Percentiles rank a stretch among this genome's conserved stretches.
These are phyloP conservation scores for Bombardia bombarda DNA, from an alignment of 495 filamentous ascomycete genomes.

Conservation along the genomic window DNA sequence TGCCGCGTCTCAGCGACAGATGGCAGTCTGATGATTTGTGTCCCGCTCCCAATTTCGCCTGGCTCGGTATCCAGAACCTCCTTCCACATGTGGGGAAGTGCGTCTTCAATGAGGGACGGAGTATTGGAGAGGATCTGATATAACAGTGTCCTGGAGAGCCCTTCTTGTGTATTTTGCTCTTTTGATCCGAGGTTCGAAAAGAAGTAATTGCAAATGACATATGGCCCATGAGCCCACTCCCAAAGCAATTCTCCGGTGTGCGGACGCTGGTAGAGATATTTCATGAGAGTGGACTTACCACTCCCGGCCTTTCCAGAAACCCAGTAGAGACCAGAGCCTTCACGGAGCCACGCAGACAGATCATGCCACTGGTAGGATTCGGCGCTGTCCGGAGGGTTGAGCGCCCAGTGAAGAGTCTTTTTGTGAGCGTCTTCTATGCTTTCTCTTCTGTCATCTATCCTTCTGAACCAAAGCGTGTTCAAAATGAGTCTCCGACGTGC, in stretches of 20 bases:
- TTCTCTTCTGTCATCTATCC: neutral
- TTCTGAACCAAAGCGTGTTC: neutral
- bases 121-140: slow-evolving; percentile 23
- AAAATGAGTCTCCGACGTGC: neutral
- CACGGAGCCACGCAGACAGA: neutral
- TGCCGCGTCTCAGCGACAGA: neutral
- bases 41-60: neutral
- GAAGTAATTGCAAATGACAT: slow-evolving; percentile 16
- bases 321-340: slow-evolving; percentile 16
- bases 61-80: neutral
- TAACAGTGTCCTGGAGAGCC: slow-evolving; percentile 34
- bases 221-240: slow-evolving; percentile 11
- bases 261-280: slow-evolving; percentile 15
- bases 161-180: slow-evolving; percentile 34
- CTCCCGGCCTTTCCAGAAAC: slow-evolving; percentile 29
- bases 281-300: slow-evolving; percentile 36
- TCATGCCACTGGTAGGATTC: neutral
- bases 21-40: no score
- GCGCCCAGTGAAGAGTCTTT: neutral
- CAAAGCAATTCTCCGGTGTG: slow-evolving; percentile 4
- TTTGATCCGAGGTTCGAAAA: slow-evolving; percentile 27
- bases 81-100: neutral
- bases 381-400: neutral
- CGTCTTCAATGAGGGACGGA: slow-evolving; percentile 13
- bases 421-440: neutral